phyloP scores from a whole-genome alignment of 2,329 filamentous ascomycete species.

The Calonectria hawksworthii region DNA sequence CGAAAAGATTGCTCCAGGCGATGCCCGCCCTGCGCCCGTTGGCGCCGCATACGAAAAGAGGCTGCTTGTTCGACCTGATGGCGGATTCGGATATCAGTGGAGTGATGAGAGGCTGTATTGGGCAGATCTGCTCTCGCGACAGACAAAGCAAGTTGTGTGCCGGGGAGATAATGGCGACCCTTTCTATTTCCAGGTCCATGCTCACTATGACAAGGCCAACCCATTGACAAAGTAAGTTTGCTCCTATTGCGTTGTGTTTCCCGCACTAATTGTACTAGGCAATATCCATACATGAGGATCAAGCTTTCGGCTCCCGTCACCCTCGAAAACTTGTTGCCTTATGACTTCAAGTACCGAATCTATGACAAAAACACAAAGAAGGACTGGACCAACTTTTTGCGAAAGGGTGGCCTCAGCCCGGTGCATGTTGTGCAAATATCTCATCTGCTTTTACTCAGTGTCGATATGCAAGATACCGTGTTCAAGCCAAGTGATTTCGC shows the following conservation, averaged over 20 bases:
- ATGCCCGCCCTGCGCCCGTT: conserved; percentile 89
- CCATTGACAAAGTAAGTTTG: conserved; percentile 77
- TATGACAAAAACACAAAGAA: conserved; percentile 99
- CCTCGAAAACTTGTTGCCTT: conserved; percentile 93
- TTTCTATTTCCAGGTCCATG: conserved; percentile 97
- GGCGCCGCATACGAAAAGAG: conserved; percentile 93
- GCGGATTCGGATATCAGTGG: conserved; percentile 97
- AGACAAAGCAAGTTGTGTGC: conserved; percentile 90
- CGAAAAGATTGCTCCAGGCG: conserved; percentile 95
- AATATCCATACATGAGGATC: conserved; percentile 95
- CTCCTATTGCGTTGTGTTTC: neutral
- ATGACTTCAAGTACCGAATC: conserved; percentile 99
- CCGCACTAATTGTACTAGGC: conserved; percentile 58
- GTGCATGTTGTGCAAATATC: conserved; percentile 98
- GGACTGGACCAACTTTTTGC: conserved; percentile 98
- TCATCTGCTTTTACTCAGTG: conserved; percentile 89
- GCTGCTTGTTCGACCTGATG: conserved; percentile 89
- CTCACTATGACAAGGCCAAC: conserved; percentile 85
- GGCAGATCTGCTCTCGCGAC: conserved; percentile 88
- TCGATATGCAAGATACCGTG: conserved; percentile 96
- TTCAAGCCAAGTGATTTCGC: conserved; percentile 97
- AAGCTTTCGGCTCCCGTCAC: conserved; percentile 93
- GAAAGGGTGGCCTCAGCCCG: conserved; percentile 96
- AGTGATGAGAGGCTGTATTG: conserved; percentile 91
- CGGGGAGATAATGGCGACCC: conserved; percentile 88